These are phyloP conservation scores for Hypoxylon fuscum DNA, from an alignment of 495 filamentous ascomycete genomes.

Conservation along the genomic window DNA sequence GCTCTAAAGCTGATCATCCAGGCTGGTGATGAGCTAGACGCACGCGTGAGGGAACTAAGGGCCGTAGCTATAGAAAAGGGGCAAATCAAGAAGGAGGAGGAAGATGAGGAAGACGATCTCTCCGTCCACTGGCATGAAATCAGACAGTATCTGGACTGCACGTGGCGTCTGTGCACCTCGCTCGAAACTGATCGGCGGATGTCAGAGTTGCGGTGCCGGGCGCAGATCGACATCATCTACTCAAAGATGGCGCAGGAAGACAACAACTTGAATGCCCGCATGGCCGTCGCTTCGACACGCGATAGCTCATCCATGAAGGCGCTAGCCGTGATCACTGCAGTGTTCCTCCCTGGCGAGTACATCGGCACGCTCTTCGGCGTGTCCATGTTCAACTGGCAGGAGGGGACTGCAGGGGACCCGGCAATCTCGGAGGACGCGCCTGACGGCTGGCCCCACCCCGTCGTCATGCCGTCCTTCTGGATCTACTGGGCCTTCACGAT, in stretches of 20 bases:
- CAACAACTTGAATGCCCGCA: conserved; percentile 47
- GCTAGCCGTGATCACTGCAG: conserved; percentile 46
- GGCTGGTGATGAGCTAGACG: conserved; percentile 44
- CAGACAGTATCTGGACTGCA: conserved; percentile 46
- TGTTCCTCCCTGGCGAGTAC: conserved; percentile 49
- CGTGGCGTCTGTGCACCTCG: conserved; percentile 46
- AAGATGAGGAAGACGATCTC: conserved; percentile 37
- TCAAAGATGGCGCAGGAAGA: conserved; percentile 50
- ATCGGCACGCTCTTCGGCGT: conserved; percentile 48
- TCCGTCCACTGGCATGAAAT: conserved; percentile 48
- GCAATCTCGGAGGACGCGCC: conserved; percentile 31
- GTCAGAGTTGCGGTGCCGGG: conserved; percentile 46
- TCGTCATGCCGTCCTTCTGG: conserved; percentile 47
- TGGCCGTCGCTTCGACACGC: conserved; percentile 49
- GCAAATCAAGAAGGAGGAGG: conserved; percentile 24
- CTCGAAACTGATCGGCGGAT: conserved; percentile 48
- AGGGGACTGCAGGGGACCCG: conserved; percentile 39
- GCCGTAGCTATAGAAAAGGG: conserved; percentile 16
- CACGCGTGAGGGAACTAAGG: conserved; percentile 32
- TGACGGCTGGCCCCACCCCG: conserved; percentile 28
- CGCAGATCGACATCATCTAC: conserved; percentile 50
- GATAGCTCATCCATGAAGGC: conserved; percentile 50
- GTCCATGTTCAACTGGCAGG: conserved; percentile 45
- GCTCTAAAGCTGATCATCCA: conserved; percentile 44
- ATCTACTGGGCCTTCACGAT: conserved; percentile 48